Base-by-base conservation (phyloP, 257 asterid species). In the Scutellaria galericulata region DNA sequence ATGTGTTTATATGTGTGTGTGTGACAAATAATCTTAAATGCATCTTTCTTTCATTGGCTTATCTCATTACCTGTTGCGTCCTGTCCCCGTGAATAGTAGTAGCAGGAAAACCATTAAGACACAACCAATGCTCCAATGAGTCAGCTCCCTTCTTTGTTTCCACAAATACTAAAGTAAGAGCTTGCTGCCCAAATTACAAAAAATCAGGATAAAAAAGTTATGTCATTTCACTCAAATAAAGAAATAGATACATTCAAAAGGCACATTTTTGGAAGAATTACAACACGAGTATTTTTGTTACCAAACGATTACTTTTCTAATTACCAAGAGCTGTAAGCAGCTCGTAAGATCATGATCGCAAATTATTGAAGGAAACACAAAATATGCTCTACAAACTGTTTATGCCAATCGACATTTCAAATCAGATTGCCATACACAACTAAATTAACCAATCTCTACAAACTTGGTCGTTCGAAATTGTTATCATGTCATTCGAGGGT, bases 111-210 rank as follows among this genome's bases (percentile, higher is more conserved):
- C 88, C 84, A 80, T 86, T 92, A 22, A 37, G 22, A 65, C 77
- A 85, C 71, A 92, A 72, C 96, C 95, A 92, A 68, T 89, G 75
- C 71, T 92, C 97, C 88, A 92, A 86, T 35, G 97, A 76, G 65
- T 92, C 97, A 68, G 97, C 96, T 79, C 96, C 96, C 71, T 86
- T 92, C 90, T 92, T 92, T 10, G 97, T 92, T 86, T 92, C 97
- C 83, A 92, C 98, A 79, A 92, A 92, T 60, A 92, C 98, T 70
- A 92, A 77, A 55, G 96, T 92, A 35, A 92, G 89, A 71, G 94
- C 75, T 83, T 88, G 96, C 98, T 90, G 92, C 85, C 77, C 65
- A 73, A 72, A 72, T 59, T 39, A 74, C 46, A 47, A 68, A 72
- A 48, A 77, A 31, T 70, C 53, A 79, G 55, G 31, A 13, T 18